Evolutionary conservation across 2,329 filamentous ascomycete species (phyloP).

Genomic region (Periconia digitata): DNA sequence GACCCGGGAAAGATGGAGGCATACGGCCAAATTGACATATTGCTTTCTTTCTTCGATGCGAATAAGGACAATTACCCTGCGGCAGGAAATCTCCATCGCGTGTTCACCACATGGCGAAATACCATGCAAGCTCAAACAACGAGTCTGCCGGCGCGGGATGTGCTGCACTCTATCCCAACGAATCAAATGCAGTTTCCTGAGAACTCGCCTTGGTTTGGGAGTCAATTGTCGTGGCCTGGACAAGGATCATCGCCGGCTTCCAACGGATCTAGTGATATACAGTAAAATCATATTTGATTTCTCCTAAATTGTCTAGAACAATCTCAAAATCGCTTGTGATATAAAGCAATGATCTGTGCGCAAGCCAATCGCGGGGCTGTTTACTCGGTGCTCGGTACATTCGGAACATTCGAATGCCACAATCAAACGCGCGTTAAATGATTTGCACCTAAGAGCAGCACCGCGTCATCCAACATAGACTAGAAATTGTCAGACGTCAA

Average conservation of each 20-base stretch:
- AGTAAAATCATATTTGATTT: too few species aligned
- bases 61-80: constrained; percentile 14
- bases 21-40: constrained; percentile 3
- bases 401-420: constrained; percentile 10
- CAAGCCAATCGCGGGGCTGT: too few species aligned
- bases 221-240: background rate
- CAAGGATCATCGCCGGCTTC: background rate
- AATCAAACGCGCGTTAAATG: background rate
- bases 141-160: too few species aligned
- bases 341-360: too few species aligned
- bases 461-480: too few species aligned
- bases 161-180: too few species aligned
- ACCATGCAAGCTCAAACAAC: background rate
- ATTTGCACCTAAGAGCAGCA: background rate
- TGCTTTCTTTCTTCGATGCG: constrained; percentile 2
- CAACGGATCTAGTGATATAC: too few species aligned
- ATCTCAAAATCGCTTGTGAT: too few species aligned
- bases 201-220: background rate
- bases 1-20: background rate
- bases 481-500: too few species aligned
- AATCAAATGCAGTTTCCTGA: too few species aligned
- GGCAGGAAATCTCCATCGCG: constrained; percentile 8
- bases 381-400: constrained; percentile 10
- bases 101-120: constrained; percentile 4
- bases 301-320: too few species aligned